These are phyloP conservation scores for Xylaria sp. DNA, from an alignment of 2,329 filamentous ascomycete species.

Conservation along the genomic window DNA sequence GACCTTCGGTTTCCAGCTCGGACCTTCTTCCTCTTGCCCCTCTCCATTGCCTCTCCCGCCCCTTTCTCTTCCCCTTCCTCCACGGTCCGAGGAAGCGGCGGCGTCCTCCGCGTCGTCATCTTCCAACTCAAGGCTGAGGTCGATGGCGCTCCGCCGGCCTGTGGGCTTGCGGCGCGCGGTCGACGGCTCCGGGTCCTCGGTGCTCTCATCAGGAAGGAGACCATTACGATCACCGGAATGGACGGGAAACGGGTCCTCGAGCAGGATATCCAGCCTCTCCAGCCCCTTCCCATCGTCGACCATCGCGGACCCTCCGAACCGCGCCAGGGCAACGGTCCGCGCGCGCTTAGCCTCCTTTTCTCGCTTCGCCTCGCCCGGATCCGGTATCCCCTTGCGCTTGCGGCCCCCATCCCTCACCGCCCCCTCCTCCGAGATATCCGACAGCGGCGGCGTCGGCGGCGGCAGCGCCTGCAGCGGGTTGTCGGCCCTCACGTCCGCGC, in stretches of 20 bases:
- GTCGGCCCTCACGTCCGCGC: constrained; percentile 49
- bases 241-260: constrained; percentile 60
- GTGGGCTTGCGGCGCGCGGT: constrained; percentile 23
- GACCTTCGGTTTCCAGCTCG: constrained; percentile 59
- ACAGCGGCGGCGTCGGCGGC: constrained; percentile 51
- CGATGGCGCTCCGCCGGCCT: constrained; percentile 29
- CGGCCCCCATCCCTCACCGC: constrained; percentile 14
- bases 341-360: constrained; percentile 57
- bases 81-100: too few species aligned
- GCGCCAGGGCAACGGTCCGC: constrained; percentile 63
- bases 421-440: constrained; percentile 37
- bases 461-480: constrained; percentile 56
- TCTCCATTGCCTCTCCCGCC: constrained; percentile 22
- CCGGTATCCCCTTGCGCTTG: constrained; percentile 30
- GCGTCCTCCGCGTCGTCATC: constrained; percentile 34
- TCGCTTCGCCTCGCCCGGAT: constrained; percentile 34
- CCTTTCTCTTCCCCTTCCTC: too few species aligned
- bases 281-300: constrained; percentile 62
- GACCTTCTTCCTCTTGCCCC: constrained; percentile 28
- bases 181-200: constrained; percentile 2
- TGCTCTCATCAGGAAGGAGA: neutral
- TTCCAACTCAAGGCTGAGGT: constrained; percentile 27
- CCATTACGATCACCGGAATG: constrained; percentile 12
- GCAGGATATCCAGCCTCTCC: constrained; percentile 61
- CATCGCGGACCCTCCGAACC: constrained; percentile 68